A percentile compares a stretch with the other conserved stretches of the same genome.
phyloP scores from a whole-genome alignment of 257 asterid species.

The Datura wrightii region DNA sequence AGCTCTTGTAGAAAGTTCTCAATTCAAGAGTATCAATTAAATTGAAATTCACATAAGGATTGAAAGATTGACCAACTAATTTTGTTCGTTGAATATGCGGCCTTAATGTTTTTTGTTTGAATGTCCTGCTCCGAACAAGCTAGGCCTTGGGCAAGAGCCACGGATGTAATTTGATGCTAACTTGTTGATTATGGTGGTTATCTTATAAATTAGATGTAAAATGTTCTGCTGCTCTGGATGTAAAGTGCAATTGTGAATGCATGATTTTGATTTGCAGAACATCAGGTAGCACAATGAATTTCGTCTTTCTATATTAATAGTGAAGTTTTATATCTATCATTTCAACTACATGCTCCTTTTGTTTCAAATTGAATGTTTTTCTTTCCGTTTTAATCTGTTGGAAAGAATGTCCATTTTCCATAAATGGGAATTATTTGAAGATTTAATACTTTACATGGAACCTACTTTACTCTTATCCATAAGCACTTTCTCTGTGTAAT shows the following conservation, averaged over 20 bases:
- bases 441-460: conserved; percentile 6
- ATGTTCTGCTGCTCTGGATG: conserved; percentile 3
- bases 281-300: conserved; percentile 22
- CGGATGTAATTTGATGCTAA: neutral
- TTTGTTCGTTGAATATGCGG: conserved; percentile 5
- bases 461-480: conserved; percentile 23
- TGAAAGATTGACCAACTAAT: conserved; percentile 9
- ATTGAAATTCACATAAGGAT: neutral
- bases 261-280: conserved; percentile 25
- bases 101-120: neutral
- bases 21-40: neutral
- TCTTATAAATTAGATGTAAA: neutral
- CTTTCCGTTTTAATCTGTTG: conserved; percentile 1
- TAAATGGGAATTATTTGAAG: neutral
- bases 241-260: conserved; percentile 21
- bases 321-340: neutral
- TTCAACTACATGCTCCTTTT: neutral
- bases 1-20: neutral
- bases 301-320: neutral
- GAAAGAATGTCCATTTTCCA: neutral
- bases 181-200: conserved; percentile 9
- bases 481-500: neutral
- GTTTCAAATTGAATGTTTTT: neutral
- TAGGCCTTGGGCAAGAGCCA: neutral
- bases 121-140: neutral